Base-by-base conservation (phyloP, 306 rosid species). In the Casuarina glauca region DNA sequence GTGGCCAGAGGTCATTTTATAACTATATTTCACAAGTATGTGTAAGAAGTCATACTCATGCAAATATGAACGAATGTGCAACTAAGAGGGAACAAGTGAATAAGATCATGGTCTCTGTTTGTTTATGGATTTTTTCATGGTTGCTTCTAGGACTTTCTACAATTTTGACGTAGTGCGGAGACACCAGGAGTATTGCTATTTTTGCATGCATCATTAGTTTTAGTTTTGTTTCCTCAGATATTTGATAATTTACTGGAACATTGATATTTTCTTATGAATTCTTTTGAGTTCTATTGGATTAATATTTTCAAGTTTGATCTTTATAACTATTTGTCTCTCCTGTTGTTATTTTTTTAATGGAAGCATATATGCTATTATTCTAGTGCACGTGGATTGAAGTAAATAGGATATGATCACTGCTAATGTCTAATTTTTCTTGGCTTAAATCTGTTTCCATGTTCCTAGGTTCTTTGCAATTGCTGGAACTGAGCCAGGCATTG, bases 391-490 rank as follows among this genome's bases (percentile, higher is more conserved):
- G 16, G 53, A 57, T 15, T 8, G 11, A 20, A n/a, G 13, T 3
- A n/a, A 43, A 72, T 43, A 26, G 58, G 45, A 68, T 73, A 82
- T 72, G 46, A 15, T 13, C 49, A 38, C 74, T 53, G 74, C 62
- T 8, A 17, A 6, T 61, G 39, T 73, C 6, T 50, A 60, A 15
- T 50, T 73, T 32, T 46, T 3, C 8, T 9, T 58, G 39, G 44
- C 17, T 5, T 49, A 15, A 35, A 72, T 45, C 7, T 15, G 16
- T 76, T 19, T 45, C 44, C 32, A 16, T 50, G 69, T 75, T 51
- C 66, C 61, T 73, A 89, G 91, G 93, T 79, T 66, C 67, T 19
- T 70, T 60, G 39, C 32, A 72, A 32, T 83, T 75, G 69, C 79
- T 74, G 62, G 38, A 76, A 70, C 69, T 71, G 63, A 75, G 79